Percentiles rank a stretch among this genome's conserved stretches.
phyloP scores from a whole-genome alignment of 768 basidiomycete genomes.

The Scleroderma bovista region DNA sequence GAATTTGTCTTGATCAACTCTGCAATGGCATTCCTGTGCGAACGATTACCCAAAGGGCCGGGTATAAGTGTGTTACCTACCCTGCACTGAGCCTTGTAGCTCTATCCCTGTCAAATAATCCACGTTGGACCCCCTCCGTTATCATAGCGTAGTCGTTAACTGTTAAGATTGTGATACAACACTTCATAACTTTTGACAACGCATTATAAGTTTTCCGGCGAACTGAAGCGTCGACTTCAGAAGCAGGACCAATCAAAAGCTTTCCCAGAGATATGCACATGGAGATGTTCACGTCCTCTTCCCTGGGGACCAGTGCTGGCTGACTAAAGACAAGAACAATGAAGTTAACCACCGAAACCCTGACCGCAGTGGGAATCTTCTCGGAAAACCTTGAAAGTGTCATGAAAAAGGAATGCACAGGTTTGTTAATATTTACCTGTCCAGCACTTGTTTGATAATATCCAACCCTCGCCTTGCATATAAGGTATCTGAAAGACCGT shows the following conservation, averaged over 20 bases:
- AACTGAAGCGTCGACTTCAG: slow-evolving; percentile 43
- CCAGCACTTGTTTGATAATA: slow-evolving; percentile 41
- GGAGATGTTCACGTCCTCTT: slow-evolving; percentile 22
- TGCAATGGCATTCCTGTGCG: slow-evolving; percentile 38
- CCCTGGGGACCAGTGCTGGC: slow-evolving; percentile 4
- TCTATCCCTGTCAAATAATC: slow-evolving; percentile 50
- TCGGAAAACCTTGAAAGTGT: slow-evolving; percentile 9
- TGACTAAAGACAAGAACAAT: slow-evolving; percentile 10
- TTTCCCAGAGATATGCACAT: slow-evolving; percentile 31
- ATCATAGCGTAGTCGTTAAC: slow-evolving; percentile 27
- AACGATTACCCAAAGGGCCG: not conserved
- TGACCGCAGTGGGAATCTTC: slow-evolving; percentile 1
- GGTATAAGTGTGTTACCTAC: slow-evolving; percentile 33
- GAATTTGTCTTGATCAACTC: slow-evolving; percentile 43
- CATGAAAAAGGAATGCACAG: slow-evolving; percentile 6
- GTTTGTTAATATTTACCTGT: slow-evolving; percentile 26
- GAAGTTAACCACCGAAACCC: slow-evolving; percentile 21
- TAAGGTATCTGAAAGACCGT: slow-evolving; percentile 34
- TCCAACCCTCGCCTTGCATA: slow-evolving; percentile 41
- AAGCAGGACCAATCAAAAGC: slow-evolving; percentile 40
- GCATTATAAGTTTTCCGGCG: slow-evolving; percentile 39
- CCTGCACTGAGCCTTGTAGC: slow-evolving; percentile 63
- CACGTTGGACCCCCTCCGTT: slow-evolving; percentile 38
- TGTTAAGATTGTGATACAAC: slow-evolving; percentile 31
- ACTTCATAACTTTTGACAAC: slow-evolving; percentile 37